These are phyloP conservation scores for Aspergillus avenaceus DNA, from an alignment of 495 filamentous ascomycete species.

Conservation along the genomic window DNA sequence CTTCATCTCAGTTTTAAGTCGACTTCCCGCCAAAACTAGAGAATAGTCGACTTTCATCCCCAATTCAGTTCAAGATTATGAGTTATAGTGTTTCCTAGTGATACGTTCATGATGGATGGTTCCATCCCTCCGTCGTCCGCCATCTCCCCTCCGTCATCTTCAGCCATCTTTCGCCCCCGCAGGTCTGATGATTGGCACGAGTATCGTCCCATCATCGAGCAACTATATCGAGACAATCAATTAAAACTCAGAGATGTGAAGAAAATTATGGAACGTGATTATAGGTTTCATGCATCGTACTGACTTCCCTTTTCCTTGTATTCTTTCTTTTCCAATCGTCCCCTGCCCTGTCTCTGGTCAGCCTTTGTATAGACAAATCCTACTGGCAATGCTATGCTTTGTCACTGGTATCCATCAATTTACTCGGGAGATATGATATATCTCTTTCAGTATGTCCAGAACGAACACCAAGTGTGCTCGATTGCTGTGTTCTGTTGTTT, in stretches of 20 bases:
- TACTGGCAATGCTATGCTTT: no score
- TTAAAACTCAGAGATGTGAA: conserved; percentile 42
- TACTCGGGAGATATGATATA: not conserved
- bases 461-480: no score
- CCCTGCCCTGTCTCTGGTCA: not conserved
- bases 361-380: no score
- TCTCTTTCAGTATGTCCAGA: no score
- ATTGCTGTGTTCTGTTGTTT: conserved; percentile 10
- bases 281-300: conserved; percentile 42
- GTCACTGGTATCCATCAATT: no score
- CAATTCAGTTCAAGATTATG: conserved; percentile 13
- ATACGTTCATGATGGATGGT: conserved; percentile 22
- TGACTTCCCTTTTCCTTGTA: conserved; percentile 14
- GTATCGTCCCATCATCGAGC: conserved; percentile 36
- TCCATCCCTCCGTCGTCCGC: conserved; percentile 23
- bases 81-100: conserved; percentile 5
- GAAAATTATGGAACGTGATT: conserved; percentile 38
- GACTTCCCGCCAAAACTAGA: not conserved
- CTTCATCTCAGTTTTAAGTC: not conserved
- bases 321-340: not conserved
- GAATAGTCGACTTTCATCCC: not conserved
- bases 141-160: conserved; percentile 16
- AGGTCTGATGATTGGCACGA: conserved; percentile 42
- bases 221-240: conserved; percentile 40
- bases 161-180: conserved; percentile 33